A percentile compares a stretch with the other conserved stretches of the same genome.
phyloP scores from a whole-genome alignment of 305 asterid species.

The Ajuga reptans region DNA sequence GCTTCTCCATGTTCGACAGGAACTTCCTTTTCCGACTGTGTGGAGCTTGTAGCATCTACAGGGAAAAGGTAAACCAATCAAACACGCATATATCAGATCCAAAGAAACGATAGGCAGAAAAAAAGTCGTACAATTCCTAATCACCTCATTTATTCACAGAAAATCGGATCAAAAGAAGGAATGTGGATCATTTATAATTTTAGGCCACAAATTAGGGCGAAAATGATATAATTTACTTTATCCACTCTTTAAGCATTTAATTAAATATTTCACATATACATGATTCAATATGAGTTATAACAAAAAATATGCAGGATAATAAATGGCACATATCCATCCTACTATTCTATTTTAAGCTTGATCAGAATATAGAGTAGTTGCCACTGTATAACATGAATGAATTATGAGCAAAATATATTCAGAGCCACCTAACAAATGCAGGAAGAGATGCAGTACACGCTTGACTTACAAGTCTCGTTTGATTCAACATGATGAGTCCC shows the following conservation, averaged over 20 bases:
- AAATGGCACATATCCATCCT: not conserved
- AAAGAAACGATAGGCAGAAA: not conserved
- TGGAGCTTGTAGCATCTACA: conserved; percentile 27
- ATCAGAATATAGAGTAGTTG: not conserved
- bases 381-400: not conserved
- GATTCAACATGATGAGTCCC: conserved; percentile 26
- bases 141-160: not conserved
- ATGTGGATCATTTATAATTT: not conserved
- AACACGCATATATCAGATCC: not conserved
- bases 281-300: not conserved
- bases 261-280: not conserved
- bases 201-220: not conserved
- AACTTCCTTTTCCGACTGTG: conserved; percentile 27
- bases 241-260: not conserved
- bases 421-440: not conserved
- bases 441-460: conserved; percentile 1
- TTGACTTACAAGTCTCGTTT: conserved; percentile 40
- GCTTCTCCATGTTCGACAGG: conserved; percentile 26
- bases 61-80: not conserved
- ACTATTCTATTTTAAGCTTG: not conserved
- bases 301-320: not conserved
- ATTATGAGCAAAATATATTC: not conserved
- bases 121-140: not conserved
- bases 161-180: not conserved
- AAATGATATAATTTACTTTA: not conserved